phyloP scores from a whole-genome alignment of 2,329 filamentous ascomycete species.

The Fusarium sororula region DNA sequence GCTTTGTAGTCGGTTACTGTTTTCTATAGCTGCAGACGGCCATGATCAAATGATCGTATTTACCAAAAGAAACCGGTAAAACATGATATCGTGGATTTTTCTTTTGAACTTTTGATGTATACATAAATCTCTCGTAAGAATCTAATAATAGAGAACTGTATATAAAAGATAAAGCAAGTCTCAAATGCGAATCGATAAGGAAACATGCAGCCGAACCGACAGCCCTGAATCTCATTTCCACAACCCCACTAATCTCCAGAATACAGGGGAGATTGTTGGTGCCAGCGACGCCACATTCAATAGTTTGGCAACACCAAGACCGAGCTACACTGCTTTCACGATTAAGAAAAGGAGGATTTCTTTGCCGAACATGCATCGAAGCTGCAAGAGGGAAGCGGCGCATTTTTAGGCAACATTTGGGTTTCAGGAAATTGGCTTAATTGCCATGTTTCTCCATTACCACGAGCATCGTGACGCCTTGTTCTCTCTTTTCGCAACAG shows the following conservation, averaged over 20 bases:
- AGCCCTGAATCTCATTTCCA: background rate
- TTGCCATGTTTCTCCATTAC: no score
- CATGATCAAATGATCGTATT: background rate
- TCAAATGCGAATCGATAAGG: background rate
- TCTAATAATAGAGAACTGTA: background rate
- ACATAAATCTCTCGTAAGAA: no score
- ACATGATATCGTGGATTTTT: no score
- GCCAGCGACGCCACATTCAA: background rate
- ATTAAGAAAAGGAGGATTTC: background rate
- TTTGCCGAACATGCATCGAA: no score
- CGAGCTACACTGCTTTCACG: background rate
- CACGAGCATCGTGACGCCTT: no score
- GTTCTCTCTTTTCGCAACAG: background rate
- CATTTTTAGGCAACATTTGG: no score
- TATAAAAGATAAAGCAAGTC: rapidly evolving
- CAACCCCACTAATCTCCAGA: background rate
- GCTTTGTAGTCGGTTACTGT: background rate
- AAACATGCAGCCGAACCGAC: background rate
- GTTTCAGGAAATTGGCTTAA: no score
- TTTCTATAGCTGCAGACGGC: background rate
- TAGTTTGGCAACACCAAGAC: background rate
- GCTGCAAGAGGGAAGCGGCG: background rate
- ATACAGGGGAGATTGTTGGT: background rate
- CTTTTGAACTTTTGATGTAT: no score
- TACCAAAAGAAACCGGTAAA: no score